Evolutionary conservation across 2,329 filamentous ascomycete genomes (phyloP), one percentile per base, ranked within the genome.

Genomic region (Diaporthe citrichinensis): DNA sequence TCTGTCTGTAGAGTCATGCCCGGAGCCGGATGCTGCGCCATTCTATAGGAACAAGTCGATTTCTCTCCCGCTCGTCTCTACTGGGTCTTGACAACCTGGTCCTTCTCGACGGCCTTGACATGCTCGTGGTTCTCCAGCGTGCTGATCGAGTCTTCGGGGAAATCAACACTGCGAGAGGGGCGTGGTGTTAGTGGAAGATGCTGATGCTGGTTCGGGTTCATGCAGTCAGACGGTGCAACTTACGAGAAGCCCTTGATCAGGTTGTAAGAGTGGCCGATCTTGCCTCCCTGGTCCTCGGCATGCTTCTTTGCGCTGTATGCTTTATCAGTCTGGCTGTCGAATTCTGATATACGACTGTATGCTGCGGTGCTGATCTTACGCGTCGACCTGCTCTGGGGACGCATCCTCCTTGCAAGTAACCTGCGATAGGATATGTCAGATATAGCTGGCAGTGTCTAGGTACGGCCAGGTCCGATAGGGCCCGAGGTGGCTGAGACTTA

Each of bases 191-290:
- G 59, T 36, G 3, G 41, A 55, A n/a, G 44, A 59, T 41, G 46
- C 20, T 34, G 44, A 59, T 41, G 46, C 20, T 34, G 28, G 15
- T 31, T 44, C 25, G n/a, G 25, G 25, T 9, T 3, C 17, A 73
- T 46, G 55, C 53, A 31, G 55, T 23, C 46, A 28, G 31, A 15
- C n/a, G 34, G 34, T 62, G 57, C 46, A 62, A 88, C 94, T 80
- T 92, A 98, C 96, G 94, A 93, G 88, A 98, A 98, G 75, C 94
- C 96, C 88, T 96, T 97, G 90, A 98, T 95, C 80, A 98, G 86
- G 46, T 72, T 77, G 88, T 95, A 98, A 84, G 97, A 94, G 80
- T 97, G 92, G 73, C 87, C 91, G 86, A 98, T 97, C 84, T 91
- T 92, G 83, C 95, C 96, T 82, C 96, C 96, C 83, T 96, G 91